Conservation (phyloP, 2,329 filamentous ascomycete genomes). For the Diaporthe sp. region DNA sequence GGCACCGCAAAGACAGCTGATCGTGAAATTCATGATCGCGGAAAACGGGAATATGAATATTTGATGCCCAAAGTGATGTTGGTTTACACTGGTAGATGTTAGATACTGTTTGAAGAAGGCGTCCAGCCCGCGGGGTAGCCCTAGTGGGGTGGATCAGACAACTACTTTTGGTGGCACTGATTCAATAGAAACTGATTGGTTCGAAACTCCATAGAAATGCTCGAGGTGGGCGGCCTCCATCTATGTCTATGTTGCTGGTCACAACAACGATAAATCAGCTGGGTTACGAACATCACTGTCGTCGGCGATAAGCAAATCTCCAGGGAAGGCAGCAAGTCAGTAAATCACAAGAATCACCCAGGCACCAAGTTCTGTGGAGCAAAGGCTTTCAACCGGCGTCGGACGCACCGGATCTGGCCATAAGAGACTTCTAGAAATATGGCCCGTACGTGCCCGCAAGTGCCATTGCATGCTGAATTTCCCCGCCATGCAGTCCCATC, state of each 20-base stretch:
- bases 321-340: background rate
- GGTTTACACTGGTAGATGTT: too few species aligned
- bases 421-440: slow-evolving; percentile 28
- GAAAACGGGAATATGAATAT: background rate
- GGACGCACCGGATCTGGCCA: background rate
- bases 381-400: background rate
- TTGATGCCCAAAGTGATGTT: background rate
- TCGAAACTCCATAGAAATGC: background rate
- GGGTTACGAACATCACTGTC: background rate
- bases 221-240: too few species aligned
- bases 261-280: too few species aligned
- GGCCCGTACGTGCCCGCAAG: background rate
- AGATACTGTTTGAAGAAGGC: background rate
- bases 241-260: too few species aligned
- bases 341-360: background rate
- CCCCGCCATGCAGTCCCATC: slow-evolving; percentile 20
- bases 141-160: background rate
- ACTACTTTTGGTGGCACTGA: background rate
- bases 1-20: slow-evolving; percentile 21
- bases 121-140: background rate
- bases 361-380: background rate
- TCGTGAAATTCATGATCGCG: background rate
- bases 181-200: background rate
- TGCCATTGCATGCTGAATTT: background rate
- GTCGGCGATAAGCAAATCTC: background rate